Evolutionary conservation across 192 early-diverging fungal species (phyloP).

Genomic region (Podila epigama): DNA sequence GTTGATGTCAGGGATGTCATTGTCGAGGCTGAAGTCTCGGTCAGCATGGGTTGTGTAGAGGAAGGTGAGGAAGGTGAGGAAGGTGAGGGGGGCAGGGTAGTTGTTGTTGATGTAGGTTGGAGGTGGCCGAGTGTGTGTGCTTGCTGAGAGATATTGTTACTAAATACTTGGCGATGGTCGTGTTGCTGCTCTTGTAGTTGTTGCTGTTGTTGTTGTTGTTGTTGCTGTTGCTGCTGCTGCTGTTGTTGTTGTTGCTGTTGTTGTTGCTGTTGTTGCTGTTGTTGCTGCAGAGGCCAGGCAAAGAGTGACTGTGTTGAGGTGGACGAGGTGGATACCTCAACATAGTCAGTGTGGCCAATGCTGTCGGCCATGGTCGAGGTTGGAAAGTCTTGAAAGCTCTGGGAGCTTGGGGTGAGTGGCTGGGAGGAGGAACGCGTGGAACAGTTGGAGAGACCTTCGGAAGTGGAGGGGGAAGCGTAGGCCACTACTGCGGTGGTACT

Average conservation of each 20-base stretch:
- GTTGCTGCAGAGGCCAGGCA: not conserved
- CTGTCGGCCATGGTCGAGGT: not conserved
- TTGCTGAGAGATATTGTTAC: not conserved
- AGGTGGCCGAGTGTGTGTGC: not conserved
- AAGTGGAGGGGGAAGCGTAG: not conserved
- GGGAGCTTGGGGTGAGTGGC: not conserved
- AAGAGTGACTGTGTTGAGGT: too few species aligned
- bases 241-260: not conserved
- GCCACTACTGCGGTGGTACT: not conserved
- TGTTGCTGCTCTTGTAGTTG: not conserved
- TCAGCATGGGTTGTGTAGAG: not conserved
- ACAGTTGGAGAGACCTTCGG: not conserved
- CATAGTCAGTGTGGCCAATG: too few species aligned
- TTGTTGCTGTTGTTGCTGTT: not conserved
- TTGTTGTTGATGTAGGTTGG: not conserved
- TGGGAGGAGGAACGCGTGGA: not conserved
- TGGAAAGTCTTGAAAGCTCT: not conserved
- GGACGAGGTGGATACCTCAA: too few species aligned
- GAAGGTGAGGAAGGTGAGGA: not conserved
- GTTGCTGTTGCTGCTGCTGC: conserved; percentile 2
- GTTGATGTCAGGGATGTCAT: too few species aligned
- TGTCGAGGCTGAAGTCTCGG: too few species aligned
- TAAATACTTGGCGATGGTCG: not conserved
- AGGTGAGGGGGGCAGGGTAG: not conserved
- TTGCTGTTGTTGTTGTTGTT: not conserved